Evolutionary conservation across 2,329 filamentous ascomycete genomes (phyloP), one percentile per base, ranked within the genome.

Genomic region (Claviceps spartinae): DNA sequence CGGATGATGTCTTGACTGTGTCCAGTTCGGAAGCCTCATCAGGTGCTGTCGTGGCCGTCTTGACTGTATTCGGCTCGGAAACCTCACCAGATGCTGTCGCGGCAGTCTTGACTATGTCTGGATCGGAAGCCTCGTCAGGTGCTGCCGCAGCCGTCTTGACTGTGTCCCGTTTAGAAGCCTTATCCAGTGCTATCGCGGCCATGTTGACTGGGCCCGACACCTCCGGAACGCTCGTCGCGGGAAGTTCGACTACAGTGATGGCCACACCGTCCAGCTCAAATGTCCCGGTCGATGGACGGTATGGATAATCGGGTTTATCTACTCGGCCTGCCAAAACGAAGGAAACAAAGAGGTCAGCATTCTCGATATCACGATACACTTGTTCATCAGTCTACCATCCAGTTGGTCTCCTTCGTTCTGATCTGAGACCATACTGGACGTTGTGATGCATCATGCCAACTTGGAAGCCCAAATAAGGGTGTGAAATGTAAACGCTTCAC

Each of bases 221-320:
- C 16, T 52, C 50, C 14, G 50, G 49, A 30, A 54, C 43, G 24
- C 55, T 58, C 20, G 60, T 53, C 24, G 62, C 64, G 13, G 67
- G 65, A 36, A 69, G 59, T 55, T 69, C 67, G 13, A 62, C 58
- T 11, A 65, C 63, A 24, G 59, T 58, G 11, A 57, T 56, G 30
- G 57, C 61, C 7, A 63, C 62, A 26, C 60, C 67, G 52, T 69
- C 67, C 67, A 70, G 68, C 54, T 70, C 67, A 52, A 65, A 67
- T n/a, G 64, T 58, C 51, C 59, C 59, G 52, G 56, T 60, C 16
- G 52, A 54, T 8, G 65, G 62, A 14, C 54, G 59, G 47, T 59
- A 55, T 36, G 58, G 59, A 50, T 64, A 58, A n/a, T 59, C 55
- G 22, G 59, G 56, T 49, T 58, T 61, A 58, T 69, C 67, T 42